Base-by-base conservation (phyloP, 2,329 filamentous ascomycete genomes). In the Aspergillus caelatus region DNA sequence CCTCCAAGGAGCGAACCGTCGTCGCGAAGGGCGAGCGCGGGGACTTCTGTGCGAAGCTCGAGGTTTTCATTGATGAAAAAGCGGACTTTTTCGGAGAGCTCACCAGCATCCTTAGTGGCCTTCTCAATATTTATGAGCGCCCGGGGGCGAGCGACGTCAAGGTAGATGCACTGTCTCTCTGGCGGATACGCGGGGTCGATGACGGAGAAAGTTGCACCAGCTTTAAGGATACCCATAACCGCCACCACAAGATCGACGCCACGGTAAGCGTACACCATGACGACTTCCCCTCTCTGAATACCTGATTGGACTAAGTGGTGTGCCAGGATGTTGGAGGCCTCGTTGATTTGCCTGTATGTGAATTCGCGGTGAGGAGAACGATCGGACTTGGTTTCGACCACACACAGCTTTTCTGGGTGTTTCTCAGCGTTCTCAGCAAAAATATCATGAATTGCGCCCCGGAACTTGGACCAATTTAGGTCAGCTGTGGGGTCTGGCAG, bases 221-320 rank as follows among this genome's bases (percentile, higher is more conserved):
- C 85, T 78, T 83, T 82, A 75, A 88, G 74, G 26, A 84, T 85
- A 64, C 93, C 94, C 92, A 97, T 96, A 60, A 93, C 89, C 41
- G 90, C 88, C 9, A 91, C 87, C 0, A 91, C 89, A 46, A 92
- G 79, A 70, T 92, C 92, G 39, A 97, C 93, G 62, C 88, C 88
- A 62, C 94, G 88, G 78, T 97, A 87, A 61, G 92, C 92, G 74
- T 89, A 97, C 67, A 95, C 91, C 92, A 97, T 96, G 71, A 97
- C 93, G 2, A 97, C 93, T 74, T 98, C 93, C 10, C 93, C 93
- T 69, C 88, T 83, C 63, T 88, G 84, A 67, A 93, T 84, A 62
- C 94, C 93, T 71, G 88, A 84, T 57, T 89, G 83, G 60, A 91
- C 86, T 23, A 97, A 84, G 74, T 96, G 87, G 78, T 96, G 89